A percentile compares a stretch with the other conserved stretches of the same genome.
phyloP scores from a whole-genome alignment of 257 asterid genomes.

The Pogostemon cablin region DNA sequence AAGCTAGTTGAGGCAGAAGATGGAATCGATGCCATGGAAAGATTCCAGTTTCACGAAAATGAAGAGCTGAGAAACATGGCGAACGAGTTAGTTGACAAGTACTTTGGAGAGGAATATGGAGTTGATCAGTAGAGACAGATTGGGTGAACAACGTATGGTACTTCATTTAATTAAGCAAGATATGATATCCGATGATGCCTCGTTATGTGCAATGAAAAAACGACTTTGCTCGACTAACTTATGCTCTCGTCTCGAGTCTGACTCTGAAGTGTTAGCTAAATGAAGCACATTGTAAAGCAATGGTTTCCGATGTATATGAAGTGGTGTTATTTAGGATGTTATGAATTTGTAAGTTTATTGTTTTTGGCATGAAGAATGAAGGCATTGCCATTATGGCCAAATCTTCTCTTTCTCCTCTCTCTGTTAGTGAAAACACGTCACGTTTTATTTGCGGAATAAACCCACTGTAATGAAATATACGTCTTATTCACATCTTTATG shows the following conservation, averaged over 20 bases:
- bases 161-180: neutral
- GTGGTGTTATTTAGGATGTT: constrained; percentile 18
- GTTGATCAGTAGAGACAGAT: constrained; percentile 48
- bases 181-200: neutral
- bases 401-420: neutral
- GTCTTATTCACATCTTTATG: no score
- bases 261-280: neutral
- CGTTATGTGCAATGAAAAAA: neutral
- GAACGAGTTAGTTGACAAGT: constrained; percentile 71
- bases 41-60: constrained; percentile 87
- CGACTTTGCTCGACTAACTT: neutral
- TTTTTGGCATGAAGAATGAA: neutral
- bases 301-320: constrained; percentile 14
- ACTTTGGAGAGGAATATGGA: constrained; percentile 86
- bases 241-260: neutral
- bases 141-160: neutral
- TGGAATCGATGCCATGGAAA: constrained; percentile 98
- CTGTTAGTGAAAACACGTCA: neutral
- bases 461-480: no score
- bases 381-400: neutral
- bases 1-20: constrained; percentile 86
- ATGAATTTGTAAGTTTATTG: constrained; percentile 8
- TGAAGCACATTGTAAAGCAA: constrained; percentile 6
- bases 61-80: constrained; percentile 88
- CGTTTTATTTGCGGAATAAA: no score